Conservation (phyloP, 148 eudicot genomes). For the Suaeda aralocaspica region DNA sequence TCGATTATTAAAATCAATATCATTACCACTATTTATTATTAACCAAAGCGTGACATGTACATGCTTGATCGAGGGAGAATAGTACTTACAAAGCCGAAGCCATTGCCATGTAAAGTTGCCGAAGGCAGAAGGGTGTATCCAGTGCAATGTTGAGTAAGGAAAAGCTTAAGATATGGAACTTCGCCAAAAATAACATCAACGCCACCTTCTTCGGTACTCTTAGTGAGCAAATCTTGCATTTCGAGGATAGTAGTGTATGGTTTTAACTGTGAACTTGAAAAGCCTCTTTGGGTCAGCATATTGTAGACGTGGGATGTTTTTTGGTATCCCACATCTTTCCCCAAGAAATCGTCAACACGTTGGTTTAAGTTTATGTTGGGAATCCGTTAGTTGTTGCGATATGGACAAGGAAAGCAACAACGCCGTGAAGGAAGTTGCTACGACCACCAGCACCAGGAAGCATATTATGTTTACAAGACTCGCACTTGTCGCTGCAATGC, state of each 20-base stretch:
- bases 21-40: no score
- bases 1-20: no score
- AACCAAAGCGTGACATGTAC: no score
- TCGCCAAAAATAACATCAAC: conserved; percentile 9
- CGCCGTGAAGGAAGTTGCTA: conserved; percentile 9
- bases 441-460: conserved; percentile 6
- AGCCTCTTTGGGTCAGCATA: conserved; percentile 7
- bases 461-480: conserved; percentile 11
- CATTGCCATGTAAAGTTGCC: conserved; percentile 12
- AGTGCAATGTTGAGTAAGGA: conserved; percentile 14
- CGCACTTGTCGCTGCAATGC: neutral
- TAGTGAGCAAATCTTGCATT: conserved; percentile 12
- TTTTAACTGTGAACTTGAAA: neutral
- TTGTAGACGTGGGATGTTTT: conserved; percentile 2
- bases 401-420: conserved; percentile 1
- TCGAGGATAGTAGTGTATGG: neutral
- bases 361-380: neutral
- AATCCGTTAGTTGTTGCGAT: neutral
- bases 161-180: conserved; percentile 11
- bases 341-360: neutral
- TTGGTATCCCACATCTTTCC: conserved; percentile 14
- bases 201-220: conserved; percentile 11
- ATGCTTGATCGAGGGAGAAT: no score
- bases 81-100: conserved; percentile 14
- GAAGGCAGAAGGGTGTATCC: conserved; percentile 11